These are phyloP conservation scores for Jasminum sambac DNA, from an alignment of 257 asterid species.

Conservation along the genomic window DNA sequence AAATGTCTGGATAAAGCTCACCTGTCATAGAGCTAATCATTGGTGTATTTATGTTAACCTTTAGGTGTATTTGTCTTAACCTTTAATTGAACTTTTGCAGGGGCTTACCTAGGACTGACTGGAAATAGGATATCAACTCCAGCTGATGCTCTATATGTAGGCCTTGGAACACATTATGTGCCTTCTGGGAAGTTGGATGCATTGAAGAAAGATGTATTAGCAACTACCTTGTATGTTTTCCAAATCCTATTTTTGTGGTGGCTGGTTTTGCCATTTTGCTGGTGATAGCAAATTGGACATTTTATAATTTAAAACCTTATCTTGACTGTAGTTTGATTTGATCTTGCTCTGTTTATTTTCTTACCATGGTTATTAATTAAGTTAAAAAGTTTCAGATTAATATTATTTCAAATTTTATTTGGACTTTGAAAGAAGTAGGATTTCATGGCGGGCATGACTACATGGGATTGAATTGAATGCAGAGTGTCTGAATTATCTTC, in stretches of 20 bases:
- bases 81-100: conserved; percentile 39
- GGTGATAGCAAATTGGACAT: neutral
- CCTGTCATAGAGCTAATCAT: neutral
- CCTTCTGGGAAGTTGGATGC: conserved; percentile 77
- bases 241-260: neutral
- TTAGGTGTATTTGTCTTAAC: conserved; percentile 5
- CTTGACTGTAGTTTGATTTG: neutral
- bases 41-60: conserved; percentile 9
- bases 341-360: neutral
- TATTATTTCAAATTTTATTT: neutral
- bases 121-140: conserved; percentile 88
- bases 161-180: conserved; percentile 87
- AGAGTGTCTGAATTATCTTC: neutral
- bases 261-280: neutral
- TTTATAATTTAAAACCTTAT: neutral
- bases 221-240: conserved; percentile 59
- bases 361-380: neutral
- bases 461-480: neutral
- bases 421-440: neutral
- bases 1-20: neutral
- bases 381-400: neutral
- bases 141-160: conserved; percentile 93
- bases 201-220: conserved; percentile 63
- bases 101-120: conserved; percentile 94
- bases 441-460: neutral